phyloP scores from a whole-genome alignment of 257 asterid species.

The Verbena officinalis region DNA sequence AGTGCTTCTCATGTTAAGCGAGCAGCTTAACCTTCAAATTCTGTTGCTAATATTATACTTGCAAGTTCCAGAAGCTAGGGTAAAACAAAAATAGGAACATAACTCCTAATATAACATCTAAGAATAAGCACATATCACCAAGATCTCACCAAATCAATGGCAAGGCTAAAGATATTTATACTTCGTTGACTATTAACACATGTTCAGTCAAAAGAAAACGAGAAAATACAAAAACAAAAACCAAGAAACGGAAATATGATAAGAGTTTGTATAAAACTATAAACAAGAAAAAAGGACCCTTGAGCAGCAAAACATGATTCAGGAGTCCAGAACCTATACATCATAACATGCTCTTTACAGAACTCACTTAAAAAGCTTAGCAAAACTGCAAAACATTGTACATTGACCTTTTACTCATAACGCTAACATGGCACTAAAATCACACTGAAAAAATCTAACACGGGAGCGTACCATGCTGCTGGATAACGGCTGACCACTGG shows the following conservation, averaged over 20 bases:
- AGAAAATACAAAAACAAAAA: too few species aligned
- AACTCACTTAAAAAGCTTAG: background rate
- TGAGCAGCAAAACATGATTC: background rate
- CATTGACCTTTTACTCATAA: conserved; percentile 1
- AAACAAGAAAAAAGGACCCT: background rate
- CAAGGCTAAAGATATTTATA: background rate
- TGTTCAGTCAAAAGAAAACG: background rate
- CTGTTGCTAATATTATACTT: background rate
- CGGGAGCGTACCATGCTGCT: conserved; percentile 35
- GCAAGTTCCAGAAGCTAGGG: conserved; percentile 4
- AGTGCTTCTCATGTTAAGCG: conserved; percentile 2
- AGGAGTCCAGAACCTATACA: background rate
- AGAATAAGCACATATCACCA: background rate
- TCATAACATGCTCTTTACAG: background rate
- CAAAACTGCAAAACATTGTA: background rate
- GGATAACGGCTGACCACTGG: conserved; percentile 34
- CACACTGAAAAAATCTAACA: too few species aligned
- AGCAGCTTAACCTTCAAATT: background rate
- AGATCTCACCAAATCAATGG: background rate
- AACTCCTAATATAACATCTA: background rate
- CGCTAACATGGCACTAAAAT: background rate
- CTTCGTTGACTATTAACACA: background rate
- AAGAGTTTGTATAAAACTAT: background rate
- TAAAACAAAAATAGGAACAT: background rate
- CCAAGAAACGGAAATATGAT: too few species aligned